These are phyloP conservation scores for Ustilago xerochloae DNA, from an alignment of 1,284 basidiomycete species.

Conservation along the genomic window DNA sequence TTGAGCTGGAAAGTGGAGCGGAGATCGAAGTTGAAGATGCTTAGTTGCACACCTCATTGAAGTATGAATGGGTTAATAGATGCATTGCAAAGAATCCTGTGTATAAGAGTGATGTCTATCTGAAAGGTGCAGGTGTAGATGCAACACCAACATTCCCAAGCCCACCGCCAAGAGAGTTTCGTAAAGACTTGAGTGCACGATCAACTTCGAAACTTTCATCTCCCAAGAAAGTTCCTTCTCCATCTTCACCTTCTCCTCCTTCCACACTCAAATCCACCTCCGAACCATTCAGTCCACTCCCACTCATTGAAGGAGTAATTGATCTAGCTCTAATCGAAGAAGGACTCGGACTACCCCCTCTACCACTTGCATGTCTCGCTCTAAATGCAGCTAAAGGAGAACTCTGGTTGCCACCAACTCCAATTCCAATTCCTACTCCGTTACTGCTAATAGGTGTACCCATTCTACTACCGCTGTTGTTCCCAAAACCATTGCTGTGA, in stretches of 20 bases:
- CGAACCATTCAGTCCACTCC: too few species aligned
- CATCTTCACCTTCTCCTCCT: neutral
- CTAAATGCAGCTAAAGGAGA: conserved; percentile 74
- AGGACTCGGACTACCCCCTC: neutral
- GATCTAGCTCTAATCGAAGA: conserved; percentile 5
- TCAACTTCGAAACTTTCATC: conserved; percentile 52
- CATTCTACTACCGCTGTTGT: neutral
- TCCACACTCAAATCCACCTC: conserved; percentile 57
- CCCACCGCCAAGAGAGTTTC: conserved; percentile 19
- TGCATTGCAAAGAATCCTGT: too few species aligned
- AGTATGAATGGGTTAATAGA: too few species aligned
- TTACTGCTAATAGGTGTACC: neutral
- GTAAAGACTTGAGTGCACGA: conserved; percentile 23
- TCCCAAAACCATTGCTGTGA: conserved; percentile 2
- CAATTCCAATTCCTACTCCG: neutral
- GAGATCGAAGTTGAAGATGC: conserved; percentile 39
- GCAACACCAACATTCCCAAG: too few species aligned
- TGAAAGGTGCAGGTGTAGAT: conserved; percentile 22
- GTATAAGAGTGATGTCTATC: too few species aligned
- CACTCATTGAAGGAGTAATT: conserved; percentile 3
- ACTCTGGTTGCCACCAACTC: conserved; percentile 59
- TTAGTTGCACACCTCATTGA: too few species aligned
- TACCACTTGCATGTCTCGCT: conserved; percentile 70
- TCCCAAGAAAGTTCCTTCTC: conserved; percentile 68
- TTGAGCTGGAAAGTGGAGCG: neutral